Base-by-base conservation (phyloP, 371 early-diverging fungal species). In the Mortierella sp. region DNA sequence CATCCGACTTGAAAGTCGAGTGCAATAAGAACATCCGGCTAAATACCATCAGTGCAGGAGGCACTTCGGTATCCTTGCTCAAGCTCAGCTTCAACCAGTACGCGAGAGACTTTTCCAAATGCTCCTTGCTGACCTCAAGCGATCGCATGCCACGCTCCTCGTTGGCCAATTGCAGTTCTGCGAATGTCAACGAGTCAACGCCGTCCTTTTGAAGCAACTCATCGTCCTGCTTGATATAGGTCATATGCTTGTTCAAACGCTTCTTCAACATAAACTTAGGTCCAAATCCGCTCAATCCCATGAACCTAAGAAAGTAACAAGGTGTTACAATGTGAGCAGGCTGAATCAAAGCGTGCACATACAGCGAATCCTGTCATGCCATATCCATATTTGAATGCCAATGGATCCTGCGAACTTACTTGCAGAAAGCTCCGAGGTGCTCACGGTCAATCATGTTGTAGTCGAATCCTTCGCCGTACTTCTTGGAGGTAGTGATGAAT, bases 61-160 rank as follows among this genome's bases (percentile, higher is more conserved):
- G 88, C 34, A 92, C 88, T 1, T 78, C 47, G 3, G 78, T 84
- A 10, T 91, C 87, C 52, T 82, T 80, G 75, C 84, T 80, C 80
- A 87, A 55, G 70, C 83, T 89, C 34, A 91, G 70, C 9, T 88
- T 81, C 42, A 93, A 82, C 94, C 94, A 93, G 80, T 91, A 91
- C 10, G 91, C 89, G n/a, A 93, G 81, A 26, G 90, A 89, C 72
- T 88, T 88, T 57, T 89, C 89, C 81, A 93, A 82, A 52, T 91
- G 89, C 8, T 90, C 91, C 70, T 88, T 88, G 42, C 88, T 80
- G 10, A 88, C 87, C 44, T 90, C 88, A 16, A 91, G 42, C 1
- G 92, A 92, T 11, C 91, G 90, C 94, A 94, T 93, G 68, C 94
- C 94, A 74, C 94, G 92, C 74, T 94, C 94, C 74, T 93, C 93